Base-by-base conservation (phyloP, 176 grass and related monocot genomes). In the sorghum (Sorghum bicolor) region DNA sequence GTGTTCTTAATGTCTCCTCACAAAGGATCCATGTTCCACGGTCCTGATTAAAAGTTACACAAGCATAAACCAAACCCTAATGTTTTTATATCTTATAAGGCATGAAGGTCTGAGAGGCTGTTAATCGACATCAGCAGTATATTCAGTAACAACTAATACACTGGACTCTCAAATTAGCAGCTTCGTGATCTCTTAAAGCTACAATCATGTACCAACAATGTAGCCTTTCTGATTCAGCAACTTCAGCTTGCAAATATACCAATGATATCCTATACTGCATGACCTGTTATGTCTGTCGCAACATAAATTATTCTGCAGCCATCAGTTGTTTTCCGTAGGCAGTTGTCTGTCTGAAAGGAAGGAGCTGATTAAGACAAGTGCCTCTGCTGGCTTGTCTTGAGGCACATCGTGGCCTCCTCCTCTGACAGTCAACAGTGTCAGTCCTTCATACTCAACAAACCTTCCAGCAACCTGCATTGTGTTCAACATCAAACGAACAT, bases 341-440 rank as follows among this genome's bases (percentile, higher is more conserved):
- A 92, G 84, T 68, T 50, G 82, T 87, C 79, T 90, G 28, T 41
- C 75, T 75, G 77, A 72, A 47, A 97, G 77, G 50, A 91, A 94
- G 74, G 94, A 94, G 40, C 63, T 92, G 77, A 97, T 86, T 72
- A 50, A 97, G 57, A 91, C 80, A 32, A 94, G 90, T 3, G 94
- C 90, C 47, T 94, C 90, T 50, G 60, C 78, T 17, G 45, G 45
- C 45, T 50, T 64, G 88, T 94, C 89, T 75, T 91, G 90, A 29
- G 94, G 94, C 62, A 94, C 92, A 80, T 82, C 75, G 70, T 97
- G 94, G 12, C 94, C 94, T 67, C 90, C 94, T 87, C 90, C 90
- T 90, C 94, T 97, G 1, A 97, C 82, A 34, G 90, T 97, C 45
- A 66, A 83, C 88, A 97, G 79, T 70, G 94, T 87, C 79, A 97